These are phyloP conservation scores for Ambrosia artemisiifolia DNA, from an alignment of 129 eudicot genomes.

Conservation along the genomic window DNA sequence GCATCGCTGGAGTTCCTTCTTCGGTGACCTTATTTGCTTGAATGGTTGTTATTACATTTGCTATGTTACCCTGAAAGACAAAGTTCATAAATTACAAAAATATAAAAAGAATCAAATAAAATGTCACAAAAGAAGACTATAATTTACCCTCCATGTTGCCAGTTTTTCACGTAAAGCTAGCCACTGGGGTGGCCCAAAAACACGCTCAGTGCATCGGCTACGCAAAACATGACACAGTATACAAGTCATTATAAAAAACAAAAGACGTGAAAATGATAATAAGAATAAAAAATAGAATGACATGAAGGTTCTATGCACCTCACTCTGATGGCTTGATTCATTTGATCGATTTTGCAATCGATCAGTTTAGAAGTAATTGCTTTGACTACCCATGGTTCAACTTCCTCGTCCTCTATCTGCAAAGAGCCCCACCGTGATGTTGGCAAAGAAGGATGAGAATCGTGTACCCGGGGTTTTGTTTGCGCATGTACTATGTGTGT, in stretches of 20 bases:
- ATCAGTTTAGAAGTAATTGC: constrained; percentile 71
- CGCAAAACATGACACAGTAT: constrained; percentile 3
- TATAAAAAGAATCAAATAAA: background rate
- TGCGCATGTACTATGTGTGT: background rate
- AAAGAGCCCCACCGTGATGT: background rate
- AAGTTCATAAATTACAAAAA: background rate
- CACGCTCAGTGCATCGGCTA: constrained; percentile 70
- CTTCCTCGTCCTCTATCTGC: constrained; percentile 75
- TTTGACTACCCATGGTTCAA: constrained; percentile 79
- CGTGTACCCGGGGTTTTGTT: background rate
- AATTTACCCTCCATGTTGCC: constrained; percentile 79
- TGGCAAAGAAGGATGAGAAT: background rate
- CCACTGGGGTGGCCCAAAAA: constrained; percentile 80
- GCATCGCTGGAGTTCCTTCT: constrained; percentile 53
- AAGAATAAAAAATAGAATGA: background rate
- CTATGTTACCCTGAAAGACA: constrained; percentile 58
- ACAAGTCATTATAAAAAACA: background rate
- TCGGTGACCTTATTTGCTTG: constrained; percentile 73
- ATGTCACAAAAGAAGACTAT: background rate
- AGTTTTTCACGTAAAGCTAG: constrained; percentile 58
- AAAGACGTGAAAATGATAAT: background rate
- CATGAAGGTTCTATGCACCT: constrained; percentile 33
- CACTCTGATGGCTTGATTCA: constrained; percentile 66
- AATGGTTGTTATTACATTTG: constrained; percentile 61
- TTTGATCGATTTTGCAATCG: constrained; percentile 87